Base-by-base conservation (phyloP, 1,284 basidiomycete species). In the Cutaneotrichosporon sp. region DNA sequence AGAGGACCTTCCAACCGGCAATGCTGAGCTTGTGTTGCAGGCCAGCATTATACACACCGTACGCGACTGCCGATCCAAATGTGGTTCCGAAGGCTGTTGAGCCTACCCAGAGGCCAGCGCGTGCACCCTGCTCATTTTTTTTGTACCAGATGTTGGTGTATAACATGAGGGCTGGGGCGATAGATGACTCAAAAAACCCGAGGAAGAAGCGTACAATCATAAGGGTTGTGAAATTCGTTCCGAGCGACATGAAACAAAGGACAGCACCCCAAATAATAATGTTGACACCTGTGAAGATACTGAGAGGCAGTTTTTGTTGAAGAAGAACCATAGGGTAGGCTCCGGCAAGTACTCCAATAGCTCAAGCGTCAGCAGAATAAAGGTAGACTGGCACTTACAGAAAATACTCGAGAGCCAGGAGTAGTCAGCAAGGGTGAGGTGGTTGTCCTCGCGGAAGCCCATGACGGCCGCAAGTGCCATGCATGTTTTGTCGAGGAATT, bases 131-230 rank as follows among this genome's bases (percentile, higher is more conserved):
- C 33, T 57, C 55, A 14, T 38, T 46, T 26, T 31, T 41, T 39
- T 51, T 48, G 54, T 61, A 64, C 54, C 57, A 62, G 39, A 57
- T 53, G 4, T 50, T 37, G 14, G 54, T 57, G 47, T 61, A 44
- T 8, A 64, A 44, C 16, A 60, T 51, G 39, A 61, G 52, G 0
- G 54, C 57, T 0, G 62, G 55, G 4, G 17, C 39, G n/a, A 57
- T 47, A 8, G 39, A 33, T 2, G 51, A 47, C 35, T 57, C 55
- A 29, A 57, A 57, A n/a, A 57, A 4, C 4, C 55, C 55, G 17
- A 57, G 49, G n/a, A 57, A 61, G 56, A 61, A 58, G 49, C 62
- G 57, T 4, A 58, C 42, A 9, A 51, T 56, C 50, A 61, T 48
- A 31, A 64, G 41, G 9, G 39, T 50, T 4, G 46, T 43, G 34